These are phyloP conservation scores for Elasticomyces elasticus DNA, from an alignment of 495 filamentous ascomycete species.

Conservation along the genomic window DNA sequence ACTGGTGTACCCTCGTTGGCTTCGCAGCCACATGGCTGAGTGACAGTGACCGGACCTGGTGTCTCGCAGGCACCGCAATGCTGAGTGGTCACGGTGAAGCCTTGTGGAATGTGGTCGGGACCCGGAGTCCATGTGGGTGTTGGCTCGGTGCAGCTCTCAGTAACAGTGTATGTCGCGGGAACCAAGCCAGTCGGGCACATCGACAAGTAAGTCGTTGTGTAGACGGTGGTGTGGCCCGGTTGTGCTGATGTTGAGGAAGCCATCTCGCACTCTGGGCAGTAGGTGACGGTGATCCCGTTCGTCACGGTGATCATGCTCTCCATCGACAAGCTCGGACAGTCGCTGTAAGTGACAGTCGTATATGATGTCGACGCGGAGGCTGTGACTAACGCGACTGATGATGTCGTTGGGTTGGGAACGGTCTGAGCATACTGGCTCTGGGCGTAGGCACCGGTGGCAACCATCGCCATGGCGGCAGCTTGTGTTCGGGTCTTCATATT, in stretches of 20 bases:
- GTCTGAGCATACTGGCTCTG: not conserved
- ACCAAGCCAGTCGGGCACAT: constrained; percentile 35
- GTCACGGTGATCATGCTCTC: constrained; percentile 20
- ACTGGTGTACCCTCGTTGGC: not conserved
- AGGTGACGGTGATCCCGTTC: constrained; percentile 17
- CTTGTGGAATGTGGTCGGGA: constrained; percentile 29
- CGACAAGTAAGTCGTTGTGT: constrained; percentile 34
- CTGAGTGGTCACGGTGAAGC: constrained; percentile 40
- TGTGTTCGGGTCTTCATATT: constrained; percentile 17
- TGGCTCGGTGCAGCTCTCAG: constrained; percentile 31
- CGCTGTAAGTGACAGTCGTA: constrained; percentile 12
- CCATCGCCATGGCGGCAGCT: constrained; percentile 11
- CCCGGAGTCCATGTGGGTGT: constrained; percentile 25
- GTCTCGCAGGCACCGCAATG: constrained; percentile 36
- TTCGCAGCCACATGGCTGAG: constrained; percentile 25
- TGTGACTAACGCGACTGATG: not conserved
- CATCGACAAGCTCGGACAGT: constrained; percentile 10
- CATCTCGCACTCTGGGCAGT: constrained; percentile 20
- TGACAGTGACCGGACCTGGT: constrained; percentile 32
- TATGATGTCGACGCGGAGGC: constrained; percentile 7
- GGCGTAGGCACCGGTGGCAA: constrained; percentile 9
- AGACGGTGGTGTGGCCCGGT: constrained; percentile 33
- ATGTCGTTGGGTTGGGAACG: not conserved
- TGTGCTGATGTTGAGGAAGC: not conserved
- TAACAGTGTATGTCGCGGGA: constrained; percentile 40